These are phyloP conservation scores for Helianthus annuus DNA, from an alignment of 129 eudicot species.

Conservation along the genomic window HanXRQr2.0-SUNRISE NC_035449.2:181099025-181099524, in stretches of 20 bases:
- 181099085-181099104: constrained; percentile 13
- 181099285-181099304: too few relatives aligned
- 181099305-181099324: too few relatives aligned
- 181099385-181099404: too few relatives aligned
- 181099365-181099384: too few relatives aligned
- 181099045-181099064: background rate
- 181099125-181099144: background rate
- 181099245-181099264: background rate
- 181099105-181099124: constrained; percentile 4
- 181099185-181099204: constrained; percentile 2
- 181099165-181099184: background rate
- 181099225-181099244: constrained; percentile 12
- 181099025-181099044: background rate
- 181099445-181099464: too few relatives aligned
- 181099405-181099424: too few relatives aligned
- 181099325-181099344: too few relatives aligned
- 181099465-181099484: too few relatives aligned
- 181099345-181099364: too few relatives aligned
- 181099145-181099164: constrained; percentile 20
- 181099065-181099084: constrained; percentile 13
- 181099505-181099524: too few relatives aligned
- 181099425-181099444: too few relatives aligned
- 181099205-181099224: constrained; percentile 23
- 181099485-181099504: too few relatives aligned
- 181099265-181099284: background rate